These are phyloP conservation scores for Endocarpon pusillum DNA, from an alignment of 495 filamentous ascomycete genomes.

Conservation along the genomic window DNA sequence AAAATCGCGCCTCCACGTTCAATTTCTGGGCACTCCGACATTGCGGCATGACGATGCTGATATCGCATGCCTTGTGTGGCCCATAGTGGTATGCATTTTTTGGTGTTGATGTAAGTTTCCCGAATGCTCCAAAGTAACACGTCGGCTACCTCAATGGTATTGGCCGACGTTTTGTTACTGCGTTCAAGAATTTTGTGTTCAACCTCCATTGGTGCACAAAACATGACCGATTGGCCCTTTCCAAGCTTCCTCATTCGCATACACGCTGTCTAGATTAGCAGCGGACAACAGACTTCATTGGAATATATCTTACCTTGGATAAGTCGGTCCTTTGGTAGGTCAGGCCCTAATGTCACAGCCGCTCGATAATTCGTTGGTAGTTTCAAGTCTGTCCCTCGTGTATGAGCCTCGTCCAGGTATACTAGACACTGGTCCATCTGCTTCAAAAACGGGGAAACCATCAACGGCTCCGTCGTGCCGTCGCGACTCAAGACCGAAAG, in stretches of 20 bases:
- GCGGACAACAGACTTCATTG: neutral
- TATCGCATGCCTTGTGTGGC: conserved; percentile 30
- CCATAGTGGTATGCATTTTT: conserved; percentile 37
- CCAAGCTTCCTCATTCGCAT: conserved; percentile 51
- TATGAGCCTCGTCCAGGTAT: conserved; percentile 62
- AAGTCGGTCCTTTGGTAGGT: conserved; percentile 52
- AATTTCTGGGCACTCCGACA: conserved; percentile 35
- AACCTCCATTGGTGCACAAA: conserved; percentile 38
- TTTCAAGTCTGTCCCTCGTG: conserved; percentile 55
- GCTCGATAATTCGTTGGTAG: conserved; percentile 42
- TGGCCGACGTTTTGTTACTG: neutral
- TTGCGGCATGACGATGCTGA: conserved; percentile 3
- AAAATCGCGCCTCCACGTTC: conserved; percentile 13
- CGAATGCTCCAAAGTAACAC: conserved; percentile 43
- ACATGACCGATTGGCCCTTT: conserved; percentile 42
- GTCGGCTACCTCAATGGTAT: conserved; percentile 24
- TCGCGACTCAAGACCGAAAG: conserved; percentile 28
- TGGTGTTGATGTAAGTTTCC: conserved; percentile 38
- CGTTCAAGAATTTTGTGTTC: conserved; percentile 18
- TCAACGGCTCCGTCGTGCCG: conserved; percentile 31
- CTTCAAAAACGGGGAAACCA: conserved; percentile 40
- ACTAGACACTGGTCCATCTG: conserved; percentile 48
- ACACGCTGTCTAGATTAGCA: conserved; percentile 29
- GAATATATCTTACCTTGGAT: conserved; percentile 46
- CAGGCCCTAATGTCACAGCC: conserved; percentile 50